These are phyloP conservation scores for Starmerella geochares DNA, from an alignment of 805 yeast genomes.

Conservation along the genomic window DNA sequence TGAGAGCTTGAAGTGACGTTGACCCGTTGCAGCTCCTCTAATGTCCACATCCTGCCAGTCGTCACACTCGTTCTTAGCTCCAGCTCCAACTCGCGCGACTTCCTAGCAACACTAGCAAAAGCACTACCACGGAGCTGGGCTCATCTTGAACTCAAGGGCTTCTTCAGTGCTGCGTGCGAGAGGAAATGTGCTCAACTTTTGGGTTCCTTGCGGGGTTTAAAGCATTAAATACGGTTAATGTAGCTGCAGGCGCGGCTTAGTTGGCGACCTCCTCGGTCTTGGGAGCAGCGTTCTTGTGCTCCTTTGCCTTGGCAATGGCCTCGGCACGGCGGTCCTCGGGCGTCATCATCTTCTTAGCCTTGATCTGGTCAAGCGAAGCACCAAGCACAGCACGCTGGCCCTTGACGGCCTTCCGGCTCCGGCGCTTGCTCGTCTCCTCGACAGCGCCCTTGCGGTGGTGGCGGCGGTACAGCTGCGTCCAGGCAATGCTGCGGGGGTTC, in stretches of 20 bases:
- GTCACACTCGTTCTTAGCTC: no score
- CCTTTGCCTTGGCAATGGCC: slow-evolving; percentile 51
- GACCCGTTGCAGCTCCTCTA: no score
- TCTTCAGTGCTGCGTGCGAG: no score
- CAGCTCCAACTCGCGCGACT: no score
- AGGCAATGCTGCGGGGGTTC: slow-evolving; percentile 99
- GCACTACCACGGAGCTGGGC: no score
- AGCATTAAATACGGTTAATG: slow-evolving; percentile 10
- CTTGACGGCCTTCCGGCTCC: slow-evolving; percentile 95
- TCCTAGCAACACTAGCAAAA: no score
- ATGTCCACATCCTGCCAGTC: no score
- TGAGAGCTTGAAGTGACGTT: no score
- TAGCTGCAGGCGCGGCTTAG: slow-evolving; percentile 13
- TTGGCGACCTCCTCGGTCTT: slow-evolving; percentile 67
- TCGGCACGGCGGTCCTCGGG: slow-evolving; percentile 98
- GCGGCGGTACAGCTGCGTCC: slow-evolving; percentile 99
- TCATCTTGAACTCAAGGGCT: no score
- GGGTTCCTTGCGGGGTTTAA: not conserved
- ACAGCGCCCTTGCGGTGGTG: slow-evolving; percentile 99
- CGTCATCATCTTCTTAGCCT: slow-evolving; percentile 91
- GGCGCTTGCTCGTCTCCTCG: slow-evolving; percentile 96
- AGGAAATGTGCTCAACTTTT: not conserved
- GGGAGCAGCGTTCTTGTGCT: slow-evolving; percentile 67
- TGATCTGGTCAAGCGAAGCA: slow-evolving; percentile 96
- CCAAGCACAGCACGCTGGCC: slow-evolving; percentile 99